Base-by-base conservation (phyloP, 2,329 filamentous ascomycete species). In the Mycosphaerella arachidis region DNA sequence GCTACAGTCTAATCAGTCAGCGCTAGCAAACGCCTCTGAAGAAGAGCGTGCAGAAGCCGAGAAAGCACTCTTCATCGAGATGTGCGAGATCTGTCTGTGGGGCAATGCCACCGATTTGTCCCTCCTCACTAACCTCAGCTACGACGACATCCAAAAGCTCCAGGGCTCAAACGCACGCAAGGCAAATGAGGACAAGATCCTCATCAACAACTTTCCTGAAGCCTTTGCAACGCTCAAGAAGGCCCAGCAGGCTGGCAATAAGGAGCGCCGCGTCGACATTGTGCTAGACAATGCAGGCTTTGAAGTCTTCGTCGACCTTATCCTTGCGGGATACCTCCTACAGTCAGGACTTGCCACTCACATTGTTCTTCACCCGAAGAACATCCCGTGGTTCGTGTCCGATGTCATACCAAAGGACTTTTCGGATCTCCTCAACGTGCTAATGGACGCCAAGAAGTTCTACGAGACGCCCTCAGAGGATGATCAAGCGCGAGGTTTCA, bases 231-330 rank as follows among this genome's bases (percentile, higher is more conserved):
- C 84, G 0, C 81, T 96, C 24, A 84, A 82, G 57, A 80, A 83
- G 62, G 88, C 88, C 0, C 84, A 88, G 66, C 81, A 81, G 24
- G 80, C 83, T 35, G 85, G 85, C 71, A 79, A 81, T 62, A 76
- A 76, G 18, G 87, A 92, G 66, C 84, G 92, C 40, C 83, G 91
- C 16, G 88, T 99, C 1, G 94, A 99, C 70, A 93, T 99, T 65
- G 89, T 99, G 1, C 87, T 99, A 5, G 94, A 99, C 75, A 99
- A 99, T 69, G 91, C 94, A 20, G 94, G 94, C 6, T 99, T 99
- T 72, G 94, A 99, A 79, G 84, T 99, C 12, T 99, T 92, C 72
- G 94, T 97, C 66, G 94, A 99, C 72, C 82, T 99, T 9, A 87
- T 97, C 59, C 83, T 99, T 1, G 92, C 91, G 0, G 93, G 92